Conservation (phyloP, 116 monocot species). For the Posidonia oceanica region DNA sequence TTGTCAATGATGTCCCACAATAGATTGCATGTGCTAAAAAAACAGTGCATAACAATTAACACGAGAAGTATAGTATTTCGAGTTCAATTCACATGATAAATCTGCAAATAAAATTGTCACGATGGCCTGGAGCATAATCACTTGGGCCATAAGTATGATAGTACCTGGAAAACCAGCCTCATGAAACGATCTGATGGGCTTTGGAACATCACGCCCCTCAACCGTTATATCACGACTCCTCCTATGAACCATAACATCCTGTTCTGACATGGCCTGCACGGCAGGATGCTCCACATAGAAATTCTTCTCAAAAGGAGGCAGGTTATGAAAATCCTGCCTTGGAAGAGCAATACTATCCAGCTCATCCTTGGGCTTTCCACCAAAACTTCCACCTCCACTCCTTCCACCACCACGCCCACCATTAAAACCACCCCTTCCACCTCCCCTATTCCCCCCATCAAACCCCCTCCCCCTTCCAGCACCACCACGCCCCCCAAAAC, state of each 20-base stretch:
- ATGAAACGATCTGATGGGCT: constrained; percentile 55
- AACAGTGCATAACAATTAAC: too few relatives aligned
- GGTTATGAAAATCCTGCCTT: constrained; percentile 63
- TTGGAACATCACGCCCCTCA: constrained; percentile 80
- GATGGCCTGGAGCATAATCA: too few relatives aligned
- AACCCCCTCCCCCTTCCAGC: constrained; percentile 10
- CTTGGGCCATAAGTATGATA: background rate
- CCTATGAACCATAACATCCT: constrained; percentile 50
- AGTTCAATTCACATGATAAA: too few relatives aligned
- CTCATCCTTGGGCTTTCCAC: constrained; percentile 35
- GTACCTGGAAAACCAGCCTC: constrained; percentile 91
- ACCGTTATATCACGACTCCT: constrained; percentile 58
- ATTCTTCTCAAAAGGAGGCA: constrained; percentile 76
- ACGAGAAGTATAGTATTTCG: too few relatives aligned
- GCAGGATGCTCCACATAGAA: constrained; percentile 69
- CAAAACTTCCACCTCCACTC: constrained; percentile 11
- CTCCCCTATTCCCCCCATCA: constrained; percentile 11
- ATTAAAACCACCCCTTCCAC: constrained; percentile 2
- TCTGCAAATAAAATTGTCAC: too few relatives aligned
- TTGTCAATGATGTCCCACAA: too few relatives aligned
- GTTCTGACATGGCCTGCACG: constrained; percentile 65
- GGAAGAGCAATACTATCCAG: constrained; percentile 48
- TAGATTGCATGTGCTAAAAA: too few relatives aligned
- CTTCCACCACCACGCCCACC: constrained; percentile 7
- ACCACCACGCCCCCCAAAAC: constrained; percentile 9